A percentile compares a stretch with the other conserved stretches of the same genome.
Conservation (phyloP, 176 grass and related monocot species). For the Avena eriantha region DNA sequence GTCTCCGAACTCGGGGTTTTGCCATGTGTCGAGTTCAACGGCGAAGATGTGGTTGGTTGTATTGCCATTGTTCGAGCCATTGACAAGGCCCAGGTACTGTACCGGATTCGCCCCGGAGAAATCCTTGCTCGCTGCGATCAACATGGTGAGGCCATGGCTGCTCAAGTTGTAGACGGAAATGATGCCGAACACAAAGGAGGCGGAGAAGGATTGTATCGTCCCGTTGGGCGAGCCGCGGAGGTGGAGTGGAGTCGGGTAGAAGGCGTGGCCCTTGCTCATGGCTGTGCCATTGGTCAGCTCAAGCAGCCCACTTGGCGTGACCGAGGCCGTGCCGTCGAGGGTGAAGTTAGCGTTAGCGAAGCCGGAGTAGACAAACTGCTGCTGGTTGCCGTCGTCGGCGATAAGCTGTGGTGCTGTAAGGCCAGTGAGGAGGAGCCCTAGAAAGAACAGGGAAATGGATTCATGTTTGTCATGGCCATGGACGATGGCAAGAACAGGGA, state of each 20-base stretch:
- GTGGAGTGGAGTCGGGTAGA: slow-evolving; percentile 12
- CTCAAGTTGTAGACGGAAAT: slow-evolving; percentile 31
- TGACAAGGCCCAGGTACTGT: slow-evolving; percentile 44
- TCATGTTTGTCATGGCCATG: background rate
- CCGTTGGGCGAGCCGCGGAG: background rate
- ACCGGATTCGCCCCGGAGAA: background rate
- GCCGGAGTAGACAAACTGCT: background rate
- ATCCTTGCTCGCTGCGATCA: slow-evolving; percentile 23
- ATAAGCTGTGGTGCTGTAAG: background rate
- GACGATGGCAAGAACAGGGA: background rate
- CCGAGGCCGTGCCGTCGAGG: background rate
- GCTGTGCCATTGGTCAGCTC: slow-evolving; percentile 29
- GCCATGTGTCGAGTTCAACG: background rate
- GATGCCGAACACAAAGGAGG: slow-evolving; percentile 29
- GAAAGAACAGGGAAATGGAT: background rate
- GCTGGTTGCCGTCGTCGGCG: background rate
- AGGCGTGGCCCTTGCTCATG: slow-evolving; percentile 20
- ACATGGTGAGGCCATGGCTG: slow-evolving; percentile 37
- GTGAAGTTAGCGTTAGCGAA: background rate
- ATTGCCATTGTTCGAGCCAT: slow-evolving; percentile 11
- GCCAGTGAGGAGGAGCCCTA: background rate
- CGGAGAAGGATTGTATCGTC: slow-evolving; percentile 35
- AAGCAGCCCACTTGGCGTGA: background rate
- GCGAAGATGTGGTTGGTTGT: slow-evolving; percentile 32
- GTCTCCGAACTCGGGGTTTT: background rate